Evolutionary conservation across 805 yeast genomes (phyloP), one percentile per base, ranked within the genome.

Genomic region (Candida rishiriensis): DNA sequence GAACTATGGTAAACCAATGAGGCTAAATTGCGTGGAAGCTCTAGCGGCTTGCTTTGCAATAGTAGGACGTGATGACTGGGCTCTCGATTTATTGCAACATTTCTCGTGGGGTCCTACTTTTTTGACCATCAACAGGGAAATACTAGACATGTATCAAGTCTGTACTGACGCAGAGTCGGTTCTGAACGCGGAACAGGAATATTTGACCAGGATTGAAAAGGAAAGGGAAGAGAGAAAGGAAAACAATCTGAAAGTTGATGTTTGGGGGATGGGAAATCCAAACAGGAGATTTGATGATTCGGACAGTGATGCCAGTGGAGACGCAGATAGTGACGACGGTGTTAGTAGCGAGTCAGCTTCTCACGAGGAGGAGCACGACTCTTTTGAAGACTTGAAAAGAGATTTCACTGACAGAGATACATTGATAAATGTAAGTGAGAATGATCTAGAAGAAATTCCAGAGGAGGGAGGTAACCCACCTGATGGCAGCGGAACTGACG

Each of bases 81-180:
- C 99, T 0, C 76, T 73, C 16, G 75, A 78, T 48, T 72, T 91
- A 14, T 65, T 93, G 49, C 73, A 79, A 39, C 80, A 90, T 58
- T 93, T 93, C 58, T 82, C 95, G 1, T 93, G 97, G 96, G 99
- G 99, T 2, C 76, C 78, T n/a, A 82, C 86, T 0, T 93, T 93
- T 55, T 65, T 93, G 54, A 81, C 84, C 42, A 79, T 93, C 43
- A 93, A 93, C 61, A 76, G 77, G 50, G 97, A 88, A 49, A 67
- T 93, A 10, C 55, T 93, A 13, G 84, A 79, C 40, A 62, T 83
- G 7, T 93, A 93, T 56, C 83, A 83, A 42, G 60, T 75, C 34
- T 91, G 98, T 64, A 80, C 91, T 0, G 96, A 91, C 56, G 74
- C 85, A 1, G 88, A 75, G 2, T 82, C 90, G 6, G 80, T 93